A percentile compares a stretch with the other conserved stretches of the same genome.
Conservation (phyloP, 1,284 basidiomycete genomes). For the Cutaneotrichosporon dermatis region DNA sequence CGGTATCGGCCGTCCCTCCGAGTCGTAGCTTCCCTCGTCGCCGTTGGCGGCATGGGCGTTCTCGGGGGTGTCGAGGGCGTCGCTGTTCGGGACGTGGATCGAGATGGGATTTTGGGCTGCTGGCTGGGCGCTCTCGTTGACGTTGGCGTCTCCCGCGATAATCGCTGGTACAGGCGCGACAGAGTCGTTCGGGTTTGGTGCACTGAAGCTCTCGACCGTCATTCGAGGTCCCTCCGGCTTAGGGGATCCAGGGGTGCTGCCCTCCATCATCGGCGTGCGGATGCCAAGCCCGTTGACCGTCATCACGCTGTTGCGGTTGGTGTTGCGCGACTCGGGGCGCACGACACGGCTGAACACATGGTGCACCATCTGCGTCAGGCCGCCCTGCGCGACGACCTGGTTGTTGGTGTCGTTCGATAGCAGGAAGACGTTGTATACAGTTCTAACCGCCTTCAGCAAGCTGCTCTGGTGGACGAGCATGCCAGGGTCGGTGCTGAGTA, state of each 20-base stretch:
- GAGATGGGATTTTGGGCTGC: constrained; percentile 28
- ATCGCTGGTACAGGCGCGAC: constrained; percentile 38
- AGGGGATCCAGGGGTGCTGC: not conserved
- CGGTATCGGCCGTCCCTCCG: constrained; percentile 41
- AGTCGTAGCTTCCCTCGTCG: constrained; percentile 31
- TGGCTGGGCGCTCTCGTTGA: constrained; percentile 10
- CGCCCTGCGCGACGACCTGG: constrained; percentile 93
- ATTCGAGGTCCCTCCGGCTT: constrained; percentile 3
- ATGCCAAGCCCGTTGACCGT: constrained; percentile 1
- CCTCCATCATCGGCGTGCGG: not conserved
- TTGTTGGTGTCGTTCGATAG: constrained; percentile 83
- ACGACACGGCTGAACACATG: constrained; percentile 75
- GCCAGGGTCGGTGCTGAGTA: constrained; percentile 67
- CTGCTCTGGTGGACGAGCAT: constrained; percentile 89
- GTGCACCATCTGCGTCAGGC: constrained; percentile 93
- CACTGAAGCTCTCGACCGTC: constrained; percentile 33
- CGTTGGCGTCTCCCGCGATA: constrained; percentile 14
- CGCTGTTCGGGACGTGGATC: constrained; percentile 41
- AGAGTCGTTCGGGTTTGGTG: constrained; percentile 48
- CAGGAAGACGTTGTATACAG: constrained; percentile 94
- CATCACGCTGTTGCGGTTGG: not conserved
- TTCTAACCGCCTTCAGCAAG: constrained; percentile 86
- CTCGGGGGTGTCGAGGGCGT: constrained; percentile 35
- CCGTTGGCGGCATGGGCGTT: constrained; percentile 6
- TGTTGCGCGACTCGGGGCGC: constrained; percentile 27